Evolutionary conservation across 352 stramenopile genomes (phyloP).

Genomic region (Globisporangium parvum): DNA sequence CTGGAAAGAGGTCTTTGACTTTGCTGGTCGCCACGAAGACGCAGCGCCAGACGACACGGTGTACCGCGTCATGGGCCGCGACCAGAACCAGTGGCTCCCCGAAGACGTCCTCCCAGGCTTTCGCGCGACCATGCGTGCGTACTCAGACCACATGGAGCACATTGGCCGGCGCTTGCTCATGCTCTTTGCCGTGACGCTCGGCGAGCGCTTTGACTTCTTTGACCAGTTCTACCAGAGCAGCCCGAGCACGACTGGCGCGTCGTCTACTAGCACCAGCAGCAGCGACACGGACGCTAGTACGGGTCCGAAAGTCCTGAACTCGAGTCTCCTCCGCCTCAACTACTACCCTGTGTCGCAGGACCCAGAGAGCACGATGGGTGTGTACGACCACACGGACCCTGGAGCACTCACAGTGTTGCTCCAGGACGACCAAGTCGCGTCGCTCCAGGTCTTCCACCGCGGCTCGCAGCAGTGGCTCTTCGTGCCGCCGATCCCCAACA

Average conservation of each 20-base stretch:
- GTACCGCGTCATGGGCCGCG: constrained; percentile 65
- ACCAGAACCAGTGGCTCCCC: constrained; percentile 81
- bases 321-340: constrained; percentile 89
- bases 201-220: constrained; percentile 43
- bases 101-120: constrained; percentile 50
- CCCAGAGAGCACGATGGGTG: constrained; percentile 24
- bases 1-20: constrained; percentile 90
- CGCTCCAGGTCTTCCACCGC: constrained; percentile 40
- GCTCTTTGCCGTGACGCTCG: constrained; percentile 52
- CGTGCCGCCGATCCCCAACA: constrained; percentile 27
- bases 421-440: constrained; percentile 37
- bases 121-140: constrained; percentile 30
- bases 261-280: no score
- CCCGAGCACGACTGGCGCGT: no score
- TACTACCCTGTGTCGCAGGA: constrained; percentile 70
- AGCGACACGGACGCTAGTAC: background rate
- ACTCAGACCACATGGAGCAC: constrained; percentile 48
- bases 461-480: constrained; percentile 27
- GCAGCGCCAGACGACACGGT: constrained; percentile 26
- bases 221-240: constrained; percentile 48
- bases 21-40: constrained; percentile 35
- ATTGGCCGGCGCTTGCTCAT: constrained; percentile 48
- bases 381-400: constrained; percentile 6
- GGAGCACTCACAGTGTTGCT: constrained; percentile 43
- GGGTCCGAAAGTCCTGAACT: constrained; percentile 40